Percentiles rank a stretch among this genome's conserved stretches.
phyloP scores from a whole-genome alignment of 129 eudicot genomes.

The Pulicaria dysenterica region DNA sequence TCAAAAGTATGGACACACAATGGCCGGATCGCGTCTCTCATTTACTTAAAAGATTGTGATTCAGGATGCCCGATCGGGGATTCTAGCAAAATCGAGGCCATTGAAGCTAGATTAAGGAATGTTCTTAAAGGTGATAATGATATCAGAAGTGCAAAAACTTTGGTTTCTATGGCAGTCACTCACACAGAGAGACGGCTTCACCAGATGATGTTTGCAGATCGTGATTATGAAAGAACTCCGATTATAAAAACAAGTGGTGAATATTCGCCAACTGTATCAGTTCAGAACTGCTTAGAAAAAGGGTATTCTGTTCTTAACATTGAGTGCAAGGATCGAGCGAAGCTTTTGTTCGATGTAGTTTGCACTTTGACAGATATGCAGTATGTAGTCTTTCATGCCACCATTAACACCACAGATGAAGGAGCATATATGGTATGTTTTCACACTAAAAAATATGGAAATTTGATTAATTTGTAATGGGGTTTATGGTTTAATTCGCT shows the following conservation, averaged over 20 bases:
- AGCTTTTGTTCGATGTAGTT: conserved; percentile 81
- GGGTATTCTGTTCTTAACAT: conserved; percentile 77
- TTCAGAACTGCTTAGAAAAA: conserved; percentile 68
- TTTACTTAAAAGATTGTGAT: conserved; percentile 70
- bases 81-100: conserved; percentile 47
- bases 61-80: conserved; percentile 70
- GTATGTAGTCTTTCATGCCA: conserved; percentile 81
- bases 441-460: background rate
- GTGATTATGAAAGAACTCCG: conserved; percentile 67
- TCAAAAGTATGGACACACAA: conserved; percentile 92
- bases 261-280: conserved; percentile 50
- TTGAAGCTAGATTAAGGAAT: conserved; percentile 60
- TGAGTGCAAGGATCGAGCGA: conserved; percentile 76
- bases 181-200: conserved; percentile 94
- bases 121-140: conserved; percentile 87
- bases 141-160: conserved; percentile 72
- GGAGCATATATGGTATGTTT: conserved; percentile 67
- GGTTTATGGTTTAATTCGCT: conserved; percentile 8
- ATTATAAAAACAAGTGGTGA: conserved; percentile 41
- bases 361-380: conserved; percentile 87
- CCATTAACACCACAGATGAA: conserved; percentile 54
- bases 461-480: background rate
- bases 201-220: conserved; percentile 88
- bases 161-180: conserved; percentile 62
- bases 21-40: conserved; percentile 78